Conservation (phyloP, 169 alveolate genomes). For the Cryptosporidium tyzzeri region DNA sequence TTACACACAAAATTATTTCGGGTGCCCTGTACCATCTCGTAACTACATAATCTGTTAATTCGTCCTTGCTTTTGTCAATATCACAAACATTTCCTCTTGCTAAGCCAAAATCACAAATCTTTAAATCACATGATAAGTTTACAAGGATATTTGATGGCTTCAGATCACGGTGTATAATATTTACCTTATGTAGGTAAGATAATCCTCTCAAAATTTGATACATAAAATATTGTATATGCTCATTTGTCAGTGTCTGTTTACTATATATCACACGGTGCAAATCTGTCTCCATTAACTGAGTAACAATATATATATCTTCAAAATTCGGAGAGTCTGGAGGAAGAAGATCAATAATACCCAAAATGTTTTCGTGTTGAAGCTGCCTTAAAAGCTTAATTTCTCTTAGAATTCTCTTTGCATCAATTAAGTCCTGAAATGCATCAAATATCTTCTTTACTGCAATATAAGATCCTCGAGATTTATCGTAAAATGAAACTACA, state of each 20-base stretch:
- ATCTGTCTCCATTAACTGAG: conserved; percentile 93
- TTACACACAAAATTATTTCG: conserved; percentile 90
- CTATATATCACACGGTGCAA: conserved; percentile 92
- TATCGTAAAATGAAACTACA: conserved; percentile 81
- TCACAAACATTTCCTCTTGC: conserved; percentile 87
- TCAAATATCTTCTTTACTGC: conserved; percentile 89
- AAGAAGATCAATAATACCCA: conserved; percentile 83
- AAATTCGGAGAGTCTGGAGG: conserved; percentile 87
- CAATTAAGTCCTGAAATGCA: conserved; percentile 90
- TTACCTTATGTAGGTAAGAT: conserved; percentile 87
- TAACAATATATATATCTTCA: conserved; percentile 89
- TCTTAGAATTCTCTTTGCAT: conserved; percentile 90
- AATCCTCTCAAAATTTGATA: conserved; percentile 88
- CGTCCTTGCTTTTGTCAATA: conserved; percentile 74
- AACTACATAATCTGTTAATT: conserved; percentile 86
- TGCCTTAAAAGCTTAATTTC: conserved; percentile 89
- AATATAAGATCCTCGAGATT: conserved; percentile 77
- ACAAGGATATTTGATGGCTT: conserved; percentile 86
- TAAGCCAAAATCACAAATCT: conserved; percentile 89
- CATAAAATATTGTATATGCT: conserved; percentile 91
- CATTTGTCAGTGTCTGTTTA: conserved; percentile 90
- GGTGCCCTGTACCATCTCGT: conserved; percentile 97
- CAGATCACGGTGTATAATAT: conserved; percentile 88
- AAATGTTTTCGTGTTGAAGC: conserved; percentile 86
- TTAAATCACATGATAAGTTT: conserved; percentile 88